These are phyloP conservation scores for Eragrostis curvula DNA, from an alignment of 176 grass and related monocot species.

Conservation along the genomic window DNA sequence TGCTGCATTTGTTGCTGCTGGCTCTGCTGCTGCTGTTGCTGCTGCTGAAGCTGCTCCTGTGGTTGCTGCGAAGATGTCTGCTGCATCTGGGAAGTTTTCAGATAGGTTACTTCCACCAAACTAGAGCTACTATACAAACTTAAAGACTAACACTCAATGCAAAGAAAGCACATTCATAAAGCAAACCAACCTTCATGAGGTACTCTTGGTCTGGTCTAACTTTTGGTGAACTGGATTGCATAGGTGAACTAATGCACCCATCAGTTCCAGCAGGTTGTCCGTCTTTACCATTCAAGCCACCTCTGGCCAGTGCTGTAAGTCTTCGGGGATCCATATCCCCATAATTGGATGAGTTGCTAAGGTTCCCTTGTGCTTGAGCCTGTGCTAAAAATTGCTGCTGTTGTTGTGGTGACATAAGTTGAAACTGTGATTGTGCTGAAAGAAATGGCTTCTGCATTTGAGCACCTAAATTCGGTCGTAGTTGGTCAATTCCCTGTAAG, in stretches of 20 bases:
- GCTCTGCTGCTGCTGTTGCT: slow-evolving; percentile 67
- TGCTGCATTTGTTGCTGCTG: slow-evolving; percentile 87
- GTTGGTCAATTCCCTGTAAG: slow-evolving; percentile 82
- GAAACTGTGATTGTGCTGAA: slow-evolving; percentile 89
- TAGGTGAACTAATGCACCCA: slow-evolving; percentile 83
- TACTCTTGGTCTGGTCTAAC: slow-evolving; percentile 76
- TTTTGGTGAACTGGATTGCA: slow-evolving; percentile 85
- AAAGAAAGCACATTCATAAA: slow-evolving; percentile 30
- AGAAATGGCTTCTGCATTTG: slow-evolving; percentile 97
- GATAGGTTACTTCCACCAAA: slow-evolving; percentile 41
- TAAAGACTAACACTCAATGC: slow-evolving; percentile 22
- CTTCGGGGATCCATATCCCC: slow-evolving; percentile 87
- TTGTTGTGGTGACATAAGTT: slow-evolving; percentile 92
- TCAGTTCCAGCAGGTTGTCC: slow-evolving; percentile 78
- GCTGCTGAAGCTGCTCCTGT: slow-evolving; percentile 78
- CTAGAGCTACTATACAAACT: slow-evolving; percentile 9
- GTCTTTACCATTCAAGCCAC: slow-evolving; percentile 78
- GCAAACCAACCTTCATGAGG: slow-evolving; percentile 75
- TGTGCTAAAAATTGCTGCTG: slow-evolving; percentile 95
- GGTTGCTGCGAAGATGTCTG: slow-evolving; percentile 78
- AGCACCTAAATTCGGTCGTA: slow-evolving; percentile 81
- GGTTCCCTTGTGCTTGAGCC: slow-evolving; percentile 85
- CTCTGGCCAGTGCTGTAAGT: slow-evolving; percentile 64
- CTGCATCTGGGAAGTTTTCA: slow-evolving; percentile 79
- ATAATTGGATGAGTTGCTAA: slow-evolving; percentile 63